Evolutionary conservation across 306 rosid genomes (phyloP).

Genomic region (Calophaca sinica): DNA sequence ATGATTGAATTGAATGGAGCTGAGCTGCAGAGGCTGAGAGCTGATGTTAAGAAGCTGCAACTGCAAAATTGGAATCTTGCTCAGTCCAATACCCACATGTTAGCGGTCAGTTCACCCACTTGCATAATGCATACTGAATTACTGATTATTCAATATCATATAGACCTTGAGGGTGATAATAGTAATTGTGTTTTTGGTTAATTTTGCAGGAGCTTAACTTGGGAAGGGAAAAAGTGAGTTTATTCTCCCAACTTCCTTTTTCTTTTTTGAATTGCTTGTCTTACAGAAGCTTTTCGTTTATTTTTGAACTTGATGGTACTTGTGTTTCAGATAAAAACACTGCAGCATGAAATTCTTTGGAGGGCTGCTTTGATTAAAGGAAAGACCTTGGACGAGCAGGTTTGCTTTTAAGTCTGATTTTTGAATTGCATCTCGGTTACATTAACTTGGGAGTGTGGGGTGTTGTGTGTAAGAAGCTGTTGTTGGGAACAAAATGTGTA

Average conservation of each 20-base stretch:
- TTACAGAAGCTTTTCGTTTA: background rate
- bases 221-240: slow-evolving; percentile 77
- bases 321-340: slow-evolving; percentile 63
- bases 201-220: slow-evolving; percentile 77
- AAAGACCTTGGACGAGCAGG: slow-evolving; percentile 54
- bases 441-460: background rate
- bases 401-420: slow-evolving; percentile 25
- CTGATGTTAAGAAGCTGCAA: slow-evolving; percentile 74
- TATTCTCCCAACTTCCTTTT: slow-evolving; percentile 7
- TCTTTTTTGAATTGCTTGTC: background rate
- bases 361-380: slow-evolving; percentile 73
- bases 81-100: slow-evolving; percentile 79
- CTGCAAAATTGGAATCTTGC: slow-evolving; percentile 86
- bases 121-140: background rate
- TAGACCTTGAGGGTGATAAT: background rate
- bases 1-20: slow-evolving; percentile 69
- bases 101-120: slow-evolving; percentile 56
- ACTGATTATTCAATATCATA: background rate
- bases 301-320: slow-evolving; percentile 20
- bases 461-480: background rate
- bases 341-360: slow-evolving; percentile 79
- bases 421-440: background rate
- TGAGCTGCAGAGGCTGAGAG: slow-evolving; percentile 69
- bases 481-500: background rate
- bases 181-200: background rate